Base-by-base conservation (phyloP, 305 asterid species). In the Rubia peregrina region DNA sequence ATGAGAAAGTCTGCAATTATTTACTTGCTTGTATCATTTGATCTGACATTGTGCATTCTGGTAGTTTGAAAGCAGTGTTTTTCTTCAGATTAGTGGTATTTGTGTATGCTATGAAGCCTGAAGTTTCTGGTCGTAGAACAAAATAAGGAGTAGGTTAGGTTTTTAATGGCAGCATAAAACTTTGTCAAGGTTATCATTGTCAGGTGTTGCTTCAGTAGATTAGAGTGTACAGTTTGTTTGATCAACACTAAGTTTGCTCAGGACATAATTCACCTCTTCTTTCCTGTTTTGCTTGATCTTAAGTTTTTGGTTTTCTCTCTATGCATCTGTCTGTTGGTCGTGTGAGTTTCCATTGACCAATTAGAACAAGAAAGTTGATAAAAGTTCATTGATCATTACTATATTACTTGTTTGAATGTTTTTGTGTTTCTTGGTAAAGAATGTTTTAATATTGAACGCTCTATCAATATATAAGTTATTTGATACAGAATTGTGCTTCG, bases 401-500 rank as follows among this genome's bases (percentile, higher is more conserved):
- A 4, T 21, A 17, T 44, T n/a, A 60, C 38, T 48, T 42, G 16
- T 33, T 24, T 59, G 73, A 74, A 46, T 57, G 10, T 48, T 43
- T 13, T 48, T 72, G 48, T 64, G 67, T 12, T 57, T 68, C 70
- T 68, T 61, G 73, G 73, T 76, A 46, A 61, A 78, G 66, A 78
- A 80, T 69, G 38, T 79, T 72, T 67, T 74, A 76, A 77, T 63
- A 79, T 74, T 73, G 59, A 69, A 80, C 76, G 68, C 72, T 79
- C 69, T 77, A 78, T 83, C 85, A 75, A 79, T 81, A 86, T 89
- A 87, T 83, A 85, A 92, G 92, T 92, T 83, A 91, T 91, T 87
- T 95, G 96, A 88, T 88, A 95, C 98, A 91, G 93, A 88, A 87
- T 71, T 90, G 77, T 90, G 81, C 77, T 84, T 90, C 83, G 85